Percentiles rank a stretch among this genome's conserved stretches.
Evolutionary conservation across 2,329 filamentous ascomycete species (phyloP).

Genomic region (Cadophora malorum): DNA sequence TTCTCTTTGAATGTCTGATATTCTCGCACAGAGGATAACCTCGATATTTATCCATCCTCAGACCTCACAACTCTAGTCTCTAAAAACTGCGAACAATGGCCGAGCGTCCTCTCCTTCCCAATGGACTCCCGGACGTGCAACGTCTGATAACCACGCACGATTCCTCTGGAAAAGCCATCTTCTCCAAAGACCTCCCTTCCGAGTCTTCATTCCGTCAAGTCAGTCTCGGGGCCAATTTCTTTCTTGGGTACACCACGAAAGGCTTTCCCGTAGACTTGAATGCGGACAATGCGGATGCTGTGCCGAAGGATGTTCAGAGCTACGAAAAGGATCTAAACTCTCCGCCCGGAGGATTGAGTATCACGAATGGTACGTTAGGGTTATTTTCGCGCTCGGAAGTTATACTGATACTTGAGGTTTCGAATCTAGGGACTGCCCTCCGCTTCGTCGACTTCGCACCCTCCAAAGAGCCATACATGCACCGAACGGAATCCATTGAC

Average conservation of each 20-base stretch:
- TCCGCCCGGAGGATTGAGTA: constrained; percentile 30
- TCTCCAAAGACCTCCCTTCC: constrained; percentile 25
- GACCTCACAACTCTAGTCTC: not conserved
- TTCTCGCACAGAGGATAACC: no score
- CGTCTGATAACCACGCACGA: constrained; percentile 36
- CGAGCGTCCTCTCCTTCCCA: constrained; percentile 22
- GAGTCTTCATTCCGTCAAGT: constrained; percentile 29
- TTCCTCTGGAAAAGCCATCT: constrained; percentile 30
- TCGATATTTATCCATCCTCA: no score
- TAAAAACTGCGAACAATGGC: constrained; percentile 2
- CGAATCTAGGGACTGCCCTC: constrained; percentile 25
- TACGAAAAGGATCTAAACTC: constrained; percentile 30
- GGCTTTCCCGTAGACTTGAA: constrained; percentile 33
- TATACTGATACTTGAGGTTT: not conserved
- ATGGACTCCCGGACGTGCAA: constrained; percentile 33
- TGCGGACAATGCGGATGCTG: constrained; percentile 17
- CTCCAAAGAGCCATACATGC: constrained; percentile 44
- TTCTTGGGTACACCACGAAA: constrained; percentile 35
- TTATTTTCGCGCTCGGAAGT: no score
- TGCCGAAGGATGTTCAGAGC: constrained; percentile 30
- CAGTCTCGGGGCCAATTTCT: constrained; percentile 30
- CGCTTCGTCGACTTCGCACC: constrained; percentile 35
- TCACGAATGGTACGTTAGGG: constrained; percentile 25
- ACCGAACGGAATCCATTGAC: constrained; percentile 51
- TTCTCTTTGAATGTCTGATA: not conserved